phyloP scores from a whole-genome alignment of 2,329 filamentous ascomycete genomes.

The Apiospora koreana region DNA sequence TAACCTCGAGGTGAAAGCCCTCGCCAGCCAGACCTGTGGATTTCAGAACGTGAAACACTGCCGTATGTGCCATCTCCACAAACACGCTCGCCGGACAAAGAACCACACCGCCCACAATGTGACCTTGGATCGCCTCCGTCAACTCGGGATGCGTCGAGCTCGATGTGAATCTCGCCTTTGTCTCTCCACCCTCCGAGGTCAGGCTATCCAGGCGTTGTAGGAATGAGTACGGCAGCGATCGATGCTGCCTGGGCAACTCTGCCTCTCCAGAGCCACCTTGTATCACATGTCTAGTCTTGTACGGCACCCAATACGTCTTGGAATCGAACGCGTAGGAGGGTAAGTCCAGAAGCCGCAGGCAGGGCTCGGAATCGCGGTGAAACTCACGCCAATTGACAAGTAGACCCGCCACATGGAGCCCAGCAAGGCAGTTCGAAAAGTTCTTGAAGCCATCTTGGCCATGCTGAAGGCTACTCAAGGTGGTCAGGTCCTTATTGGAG shows the following conservation, averaged over 20 bases:
- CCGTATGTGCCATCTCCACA: background rate
- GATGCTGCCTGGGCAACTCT: background rate
- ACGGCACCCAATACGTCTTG: constrained; percentile 11
- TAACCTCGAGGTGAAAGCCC: constrained; percentile 7
- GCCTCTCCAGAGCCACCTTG: background rate
- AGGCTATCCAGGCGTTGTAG: constrained; percentile 7
- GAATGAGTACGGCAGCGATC: background rate
- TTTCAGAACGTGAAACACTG: background rate
- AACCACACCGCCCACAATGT: constrained; percentile 8
- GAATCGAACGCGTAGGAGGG: constrained; percentile 8
- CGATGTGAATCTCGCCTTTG: constrained; percentile 6
- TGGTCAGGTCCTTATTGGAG: constrained; percentile 7
- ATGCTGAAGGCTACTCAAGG: background rate
- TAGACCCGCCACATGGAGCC: background rate
- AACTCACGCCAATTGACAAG: constrained; percentile 2
- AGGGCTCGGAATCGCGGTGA: constrained; percentile 7
- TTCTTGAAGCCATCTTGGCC: background rate
- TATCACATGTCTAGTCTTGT: background rate
- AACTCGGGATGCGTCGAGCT: constrained; percentile 8
- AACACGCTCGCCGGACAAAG: constrained; percentile 6
- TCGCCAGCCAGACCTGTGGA: background rate
- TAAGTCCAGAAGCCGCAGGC: background rate
- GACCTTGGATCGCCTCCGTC: background rate
- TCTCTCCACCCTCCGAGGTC: background rate
- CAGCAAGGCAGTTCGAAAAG: constrained; percentile 6